phyloP scores from a whole-genome alignment of 2,329 filamentous ascomycete species.

The Cadophora sp. region DNA sequence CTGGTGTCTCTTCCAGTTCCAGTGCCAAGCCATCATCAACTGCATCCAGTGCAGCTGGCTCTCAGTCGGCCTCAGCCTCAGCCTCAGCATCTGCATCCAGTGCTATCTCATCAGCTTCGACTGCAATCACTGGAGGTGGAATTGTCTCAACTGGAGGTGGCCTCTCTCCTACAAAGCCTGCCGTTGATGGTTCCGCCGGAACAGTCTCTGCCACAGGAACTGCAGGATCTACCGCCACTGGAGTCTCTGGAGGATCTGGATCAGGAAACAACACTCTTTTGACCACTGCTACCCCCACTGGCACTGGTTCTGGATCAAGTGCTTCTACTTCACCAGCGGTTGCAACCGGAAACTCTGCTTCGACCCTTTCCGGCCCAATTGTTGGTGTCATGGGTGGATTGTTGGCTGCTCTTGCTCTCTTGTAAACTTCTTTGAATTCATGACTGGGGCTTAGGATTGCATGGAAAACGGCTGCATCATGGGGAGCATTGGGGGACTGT shows the following conservation, averaged over 20 bases:
- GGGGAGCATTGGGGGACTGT: conserved; percentile 7
- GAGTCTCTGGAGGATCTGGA: conserved; percentile 9
- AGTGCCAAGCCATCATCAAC: conserved; percentile 31
- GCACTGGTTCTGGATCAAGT: conserved; percentile 14
- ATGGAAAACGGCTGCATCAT: conserved; percentile 23
- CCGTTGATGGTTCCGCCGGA: conserved; percentile 26
- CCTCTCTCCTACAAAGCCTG: conserved; percentile 34
- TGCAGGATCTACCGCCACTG: conserved; percentile 17
- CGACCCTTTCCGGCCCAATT: conserved; percentile 33
- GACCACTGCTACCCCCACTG: conserved; percentile 24
- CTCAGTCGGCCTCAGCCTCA: conserved; percentile 15
- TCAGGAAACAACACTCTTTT: conserved; percentile 20
- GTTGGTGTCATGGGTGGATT: conserved; percentile 34
- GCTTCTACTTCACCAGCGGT: conserved; percentile 11
- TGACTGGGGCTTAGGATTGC: conserved; percentile 6
- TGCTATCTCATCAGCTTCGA: conserved; percentile 26
- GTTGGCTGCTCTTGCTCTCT: conserved; percentile 34
- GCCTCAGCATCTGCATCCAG: conserved; percentile 21
- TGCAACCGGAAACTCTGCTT: conserved; percentile 24
- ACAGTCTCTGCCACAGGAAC: conserved; percentile 28
- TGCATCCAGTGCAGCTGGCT: conserved; percentile 23
- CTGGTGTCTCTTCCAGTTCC: conserved; percentile 41
- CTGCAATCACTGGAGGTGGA: conserved; percentile 22
- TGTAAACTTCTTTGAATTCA: conserved; percentile 35
- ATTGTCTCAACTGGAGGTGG: conserved; percentile 31